phyloP scores from a whole-genome alignment of 2,329 filamentous ascomycete genomes.

The Sporothrix inflata region DNA sequence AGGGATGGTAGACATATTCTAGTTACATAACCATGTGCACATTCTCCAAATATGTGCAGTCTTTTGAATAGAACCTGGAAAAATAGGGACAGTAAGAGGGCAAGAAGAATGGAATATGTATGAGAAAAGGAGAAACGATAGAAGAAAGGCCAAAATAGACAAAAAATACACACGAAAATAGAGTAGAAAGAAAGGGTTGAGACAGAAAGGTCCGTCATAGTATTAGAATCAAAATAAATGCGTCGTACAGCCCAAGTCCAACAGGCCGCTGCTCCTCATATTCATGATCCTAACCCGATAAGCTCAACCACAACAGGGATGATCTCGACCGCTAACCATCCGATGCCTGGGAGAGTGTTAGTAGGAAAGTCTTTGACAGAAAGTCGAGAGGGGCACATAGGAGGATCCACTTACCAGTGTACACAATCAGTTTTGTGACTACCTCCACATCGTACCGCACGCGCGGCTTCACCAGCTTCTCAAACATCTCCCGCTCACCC shows the following conservation, averaged over 20 bases:
- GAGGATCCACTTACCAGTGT: slow-evolving; percentile 68
- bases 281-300: slow-evolving; percentile 47
- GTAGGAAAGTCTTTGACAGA: slow-evolving; percentile 10
- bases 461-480: slow-evolving; percentile 78
- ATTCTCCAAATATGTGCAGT: slow-evolving; percentile 7
- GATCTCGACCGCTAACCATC: slow-evolving; percentile 76
- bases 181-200: neutral
- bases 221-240: slow-evolving; percentile 1
- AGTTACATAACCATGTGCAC: slow-evolving; percentile 1
- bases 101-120: neutral
- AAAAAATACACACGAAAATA: neutral
- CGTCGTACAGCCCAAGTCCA: neutral
- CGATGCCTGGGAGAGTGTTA: slow-evolving; percentile 65
- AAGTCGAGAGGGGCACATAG: neutral
- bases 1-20: neutral
- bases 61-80: neutral
- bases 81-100: no score
- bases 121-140: neutral
- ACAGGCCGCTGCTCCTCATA: neutral
- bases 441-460: slow-evolving; percentile 99
- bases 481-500: slow-evolving; percentile 81
- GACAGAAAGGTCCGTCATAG: neutral
- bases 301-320: slow-evolving; percentile 73
- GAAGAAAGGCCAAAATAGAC: neutral
- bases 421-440: slow-evolving; percentile 93